Evolutionary conservation across 345 rosid genomes (phyloP), one percentile per base, ranked within the genome.

Genomic region (Rhizophora mangle): DNA sequence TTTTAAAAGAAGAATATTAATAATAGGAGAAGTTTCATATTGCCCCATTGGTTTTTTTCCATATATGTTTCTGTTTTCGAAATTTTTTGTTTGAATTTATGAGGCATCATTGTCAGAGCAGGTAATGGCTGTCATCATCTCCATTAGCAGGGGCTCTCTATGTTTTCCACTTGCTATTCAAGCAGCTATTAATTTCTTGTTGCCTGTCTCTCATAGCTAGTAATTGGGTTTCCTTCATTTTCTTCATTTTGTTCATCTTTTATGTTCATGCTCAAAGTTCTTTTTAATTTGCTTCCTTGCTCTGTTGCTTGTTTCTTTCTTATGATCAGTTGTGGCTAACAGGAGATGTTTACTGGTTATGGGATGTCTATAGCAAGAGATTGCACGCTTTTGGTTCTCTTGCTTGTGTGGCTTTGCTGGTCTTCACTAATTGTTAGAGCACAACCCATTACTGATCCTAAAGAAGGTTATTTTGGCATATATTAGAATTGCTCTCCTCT

Each of bases 371-470:
- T 30, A 10, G 57, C 75, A 36, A 72, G 65, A 70, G 68, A 58
- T 67, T 73, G 72, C 67, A 72, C 34, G 1, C 49, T 68, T 75
- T 81, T 69, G 68, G 80, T 72, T 68, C 56, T 71, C 63, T 65
- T 81, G 75, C 61, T 81, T 47, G 26, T 79, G 64, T 83, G 81
- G 21, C 51, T 88, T 5, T 85, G 64, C 57, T 87, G 71, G 59
- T 82, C 79, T 59, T 73, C 86, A 49, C 36, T 69, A 39, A 76
- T 74, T 60, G 68, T 77, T 67, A 74, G 71, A 64, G 90, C 92
- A 59, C 84, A 85, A 59, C 64, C 3, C 51, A 74, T 85, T 66
- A 94, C 97, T 16, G 74, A 84, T 65, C 96, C 91, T 32, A 70
- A 11, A 1, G 96, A 94, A 91, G 97, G 98, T 88, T 47, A 67